Evolutionary conservation across 768 basidiomycete genomes (phyloP).

Genomic region (Ramaria sp.): DNA sequence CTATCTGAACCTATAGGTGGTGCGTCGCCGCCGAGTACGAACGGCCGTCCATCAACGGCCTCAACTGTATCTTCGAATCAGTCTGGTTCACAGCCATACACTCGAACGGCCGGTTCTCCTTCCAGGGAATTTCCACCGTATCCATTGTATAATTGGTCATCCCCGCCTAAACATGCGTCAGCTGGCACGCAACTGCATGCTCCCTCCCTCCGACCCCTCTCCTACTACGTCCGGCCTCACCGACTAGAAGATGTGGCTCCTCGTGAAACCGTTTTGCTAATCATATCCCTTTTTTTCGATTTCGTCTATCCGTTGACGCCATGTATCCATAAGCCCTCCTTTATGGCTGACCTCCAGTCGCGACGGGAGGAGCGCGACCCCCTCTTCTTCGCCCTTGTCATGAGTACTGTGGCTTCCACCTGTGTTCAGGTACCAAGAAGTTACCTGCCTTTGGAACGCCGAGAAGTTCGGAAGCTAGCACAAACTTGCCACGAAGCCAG

Average conservation of each 20-base stretch:
- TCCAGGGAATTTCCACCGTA: conserved; percentile 52
- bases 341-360: conserved; percentile 79
- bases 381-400: conserved; percentile 82
- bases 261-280: conserved; percentile 67
- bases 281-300: conserved; percentile 86
- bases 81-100: not conserved
- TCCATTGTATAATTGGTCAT: conserved; percentile 57
- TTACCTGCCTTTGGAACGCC: conserved; percentile 79
- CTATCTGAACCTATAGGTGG: conserved; percentile 3
- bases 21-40: conserved; percentile 12
- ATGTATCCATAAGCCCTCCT: conserved; percentile 83
- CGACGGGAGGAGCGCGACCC: conserved; percentile 80
- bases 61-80: conserved; percentile 9
- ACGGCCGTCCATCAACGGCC: conserved; percentile 21
- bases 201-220: conserved; percentile 43
- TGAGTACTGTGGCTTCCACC: conserved; percentile 81
- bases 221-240: conserved; percentile 63
- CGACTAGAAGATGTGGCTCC: conserved; percentile 76
- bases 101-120: conserved; percentile 21
- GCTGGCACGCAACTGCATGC: conserved; percentile 21
- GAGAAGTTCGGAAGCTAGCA: conserved; percentile 76
- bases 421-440: conserved; percentile 82
- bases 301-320: conserved; percentile 89
- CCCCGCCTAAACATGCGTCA: conserved; percentile 42
- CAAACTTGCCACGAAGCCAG: conserved; percentile 75